Conservation (phyloP, 78 protist genomes). For the Reticulomyxa filosa region DNA sequence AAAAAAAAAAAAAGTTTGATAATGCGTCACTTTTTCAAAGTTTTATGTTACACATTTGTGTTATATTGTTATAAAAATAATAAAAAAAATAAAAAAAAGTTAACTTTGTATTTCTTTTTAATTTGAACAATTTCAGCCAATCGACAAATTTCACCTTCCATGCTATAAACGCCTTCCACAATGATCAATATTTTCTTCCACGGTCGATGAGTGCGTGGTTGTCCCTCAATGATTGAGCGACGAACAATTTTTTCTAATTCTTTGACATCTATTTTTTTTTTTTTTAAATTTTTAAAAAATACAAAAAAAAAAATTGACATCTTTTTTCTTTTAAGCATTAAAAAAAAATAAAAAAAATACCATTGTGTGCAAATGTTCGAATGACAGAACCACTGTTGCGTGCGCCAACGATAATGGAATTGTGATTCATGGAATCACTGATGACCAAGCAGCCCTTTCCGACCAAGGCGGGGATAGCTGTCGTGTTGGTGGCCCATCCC, state of each 20-base stretch:
- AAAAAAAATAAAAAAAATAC: neutral
- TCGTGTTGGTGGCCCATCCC: slow-evolving; percentile 97
- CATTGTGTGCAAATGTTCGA: slow-evolving; percentile 59
- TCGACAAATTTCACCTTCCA: slow-evolving; percentile 83
- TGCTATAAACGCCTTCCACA: slow-evolving; percentile 82
- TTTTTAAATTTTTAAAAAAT: neutral
- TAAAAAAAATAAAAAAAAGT: too few species aligned
- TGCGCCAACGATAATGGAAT: slow-evolving; percentile 50
- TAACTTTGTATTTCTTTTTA: slow-evolving; percentile 76
- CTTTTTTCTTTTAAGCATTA: neutral
- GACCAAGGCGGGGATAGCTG: slow-evolving; percentile 58
- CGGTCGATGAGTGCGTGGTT: too few species aligned
- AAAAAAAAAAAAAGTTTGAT: neutral
- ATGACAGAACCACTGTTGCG: slow-evolving; percentile 57
- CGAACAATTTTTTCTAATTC: neutral
- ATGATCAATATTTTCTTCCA: slow-evolving; percentile 74
- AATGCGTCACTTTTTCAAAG: neutral
- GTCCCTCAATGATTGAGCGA: too few species aligned
- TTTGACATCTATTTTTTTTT: neutral
- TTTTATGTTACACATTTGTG: too few species aligned
- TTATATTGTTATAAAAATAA: too few species aligned
- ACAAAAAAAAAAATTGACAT: too few species aligned
- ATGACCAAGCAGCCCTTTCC: slow-evolving; percentile 58
- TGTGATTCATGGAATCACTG: slow-evolving; percentile 74
- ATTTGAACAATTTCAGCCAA: slow-evolving; percentile 53